A percentile compares a stretch with the other conserved stretches of the same genome.
phyloP scores from a whole-genome alignment of 345 rosid genomes.

The Psidium guajava region DNA sequence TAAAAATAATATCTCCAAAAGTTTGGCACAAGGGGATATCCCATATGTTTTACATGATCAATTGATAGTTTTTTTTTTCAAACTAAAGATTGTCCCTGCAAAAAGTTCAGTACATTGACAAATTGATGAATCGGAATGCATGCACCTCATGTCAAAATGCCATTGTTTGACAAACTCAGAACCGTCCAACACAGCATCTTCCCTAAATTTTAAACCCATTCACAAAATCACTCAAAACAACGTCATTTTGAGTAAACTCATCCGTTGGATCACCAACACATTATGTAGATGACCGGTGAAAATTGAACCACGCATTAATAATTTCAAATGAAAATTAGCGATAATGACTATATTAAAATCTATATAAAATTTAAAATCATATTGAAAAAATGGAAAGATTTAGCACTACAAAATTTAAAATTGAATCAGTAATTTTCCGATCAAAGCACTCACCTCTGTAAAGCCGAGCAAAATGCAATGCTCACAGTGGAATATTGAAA shows the following conservation, averaged over 20 bases:
- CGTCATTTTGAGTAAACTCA: accelerated
- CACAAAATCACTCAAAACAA: background rate
- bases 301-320: background rate
- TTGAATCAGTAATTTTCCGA: no score
- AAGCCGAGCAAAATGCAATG: no score
- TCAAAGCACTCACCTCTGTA: no score
- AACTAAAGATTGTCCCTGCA: no score
- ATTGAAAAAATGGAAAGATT: no score
- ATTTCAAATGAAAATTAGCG: background rate
- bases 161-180: background rate
- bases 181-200: background rate
- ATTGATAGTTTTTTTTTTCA: no score
- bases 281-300: background rate
- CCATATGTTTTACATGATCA: no score
- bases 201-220: background rate
- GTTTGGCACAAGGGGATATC: no score
- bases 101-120: no score
- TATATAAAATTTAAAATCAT: no score
- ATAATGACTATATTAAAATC: no score
- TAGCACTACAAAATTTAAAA: no score
- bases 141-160: background rate
- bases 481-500: background rate
- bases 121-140: background rate
- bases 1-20: background rate
- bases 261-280: accelerated